These are phyloP conservation scores for Lophiotrema nucula DNA, from an alignment of 495 filamentous ascomycete genomes.

Conservation along the genomic window DNA sequence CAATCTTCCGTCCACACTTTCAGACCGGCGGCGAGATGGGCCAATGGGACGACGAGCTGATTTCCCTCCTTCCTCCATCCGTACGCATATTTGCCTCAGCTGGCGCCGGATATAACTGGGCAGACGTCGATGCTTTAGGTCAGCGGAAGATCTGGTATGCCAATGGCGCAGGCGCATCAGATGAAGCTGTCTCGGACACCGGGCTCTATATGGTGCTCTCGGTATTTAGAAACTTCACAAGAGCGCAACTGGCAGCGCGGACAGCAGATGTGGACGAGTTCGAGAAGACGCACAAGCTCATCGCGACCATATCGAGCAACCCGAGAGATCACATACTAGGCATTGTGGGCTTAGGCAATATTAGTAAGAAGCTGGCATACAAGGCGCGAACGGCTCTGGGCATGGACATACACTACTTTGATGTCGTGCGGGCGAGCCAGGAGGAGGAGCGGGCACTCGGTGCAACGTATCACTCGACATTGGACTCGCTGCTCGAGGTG, in stretches of 20 bases:
- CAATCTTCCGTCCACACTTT: conserved; percentile 71
- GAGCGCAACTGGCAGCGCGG: conserved; percentile 53
- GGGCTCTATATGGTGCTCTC: conserved; percentile 59
- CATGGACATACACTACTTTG: conserved; percentile 66
- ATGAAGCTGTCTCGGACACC: conserved; percentile 63
- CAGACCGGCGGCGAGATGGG: conserved; percentile 73
- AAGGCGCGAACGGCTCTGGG: conserved; percentile 59
- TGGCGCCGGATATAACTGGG: conserved; percentile 72
- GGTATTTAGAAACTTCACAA: conserved; percentile 60
- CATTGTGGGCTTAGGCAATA: conserved; percentile 65
- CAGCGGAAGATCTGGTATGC: conserved; percentile 62
- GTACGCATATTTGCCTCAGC: conserved; percentile 67
- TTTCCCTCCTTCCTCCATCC: conserved; percentile 57
- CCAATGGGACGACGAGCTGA: conserved; percentile 65
- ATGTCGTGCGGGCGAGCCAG: conserved; percentile 56
- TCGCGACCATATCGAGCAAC: conserved; percentile 54
- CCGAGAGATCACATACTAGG: conserved; percentile 53
- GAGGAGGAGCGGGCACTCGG: conserved; percentile 44
- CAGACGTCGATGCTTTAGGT: conserved; percentile 59
- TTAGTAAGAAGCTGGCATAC: conserved; percentile 61
- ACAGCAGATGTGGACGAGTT: conserved; percentile 44
- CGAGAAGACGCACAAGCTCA: conserved; percentile 53
- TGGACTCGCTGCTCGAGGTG: conserved; percentile 52
- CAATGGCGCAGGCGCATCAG: conserved; percentile 62
- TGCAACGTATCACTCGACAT: conserved; percentile 51